These are phyloP conservation scores for Bruguiera sexangula DNA, from an alignment of 345 rosid species.

Conservation along the genomic window DNA sequence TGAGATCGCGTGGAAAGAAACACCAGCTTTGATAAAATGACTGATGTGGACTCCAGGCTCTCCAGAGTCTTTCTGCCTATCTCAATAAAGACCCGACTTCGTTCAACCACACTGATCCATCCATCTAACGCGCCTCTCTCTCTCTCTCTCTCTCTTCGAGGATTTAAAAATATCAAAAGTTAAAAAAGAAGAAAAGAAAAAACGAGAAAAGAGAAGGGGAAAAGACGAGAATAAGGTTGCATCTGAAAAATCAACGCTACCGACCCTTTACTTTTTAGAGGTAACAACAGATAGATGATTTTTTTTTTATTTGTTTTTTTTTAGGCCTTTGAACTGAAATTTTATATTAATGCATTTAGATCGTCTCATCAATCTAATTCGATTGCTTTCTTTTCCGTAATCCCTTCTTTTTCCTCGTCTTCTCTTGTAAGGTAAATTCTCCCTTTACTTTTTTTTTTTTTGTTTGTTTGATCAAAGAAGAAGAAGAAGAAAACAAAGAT, in stretches of 20 bases:
- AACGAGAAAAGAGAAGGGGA: not conserved
- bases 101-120: slow-evolving; percentile 6
- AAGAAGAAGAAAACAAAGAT: slow-evolving; percentile 14
- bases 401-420: not conserved
- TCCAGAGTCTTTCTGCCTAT: slow-evolving; percentile 2
- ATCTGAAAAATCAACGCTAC: not conserved
- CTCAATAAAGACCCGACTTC: not conserved
- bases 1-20: slow-evolving; percentile 2
- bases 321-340: too few relatives aligned
- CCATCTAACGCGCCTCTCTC: too few relatives aligned
- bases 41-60: slow-evolving; percentile 4
- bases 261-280: not conserved
- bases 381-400: not conserved
- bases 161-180: too few relatives aligned
- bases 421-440: not conserved
- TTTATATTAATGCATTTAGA: too few relatives aligned
- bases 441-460: not conserved
- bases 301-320: too few relatives aligned
- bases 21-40: not conserved
- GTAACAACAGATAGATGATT: not conserved
- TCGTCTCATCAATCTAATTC: too few relatives aligned
- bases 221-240: not conserved
- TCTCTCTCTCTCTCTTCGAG: too few relatives aligned
- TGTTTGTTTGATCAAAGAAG: slow-evolving; percentile 6
- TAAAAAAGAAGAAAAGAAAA: not conserved